Conservation (phyloP, 306 rosid genomes). For the Abrus precatorius region DNA sequence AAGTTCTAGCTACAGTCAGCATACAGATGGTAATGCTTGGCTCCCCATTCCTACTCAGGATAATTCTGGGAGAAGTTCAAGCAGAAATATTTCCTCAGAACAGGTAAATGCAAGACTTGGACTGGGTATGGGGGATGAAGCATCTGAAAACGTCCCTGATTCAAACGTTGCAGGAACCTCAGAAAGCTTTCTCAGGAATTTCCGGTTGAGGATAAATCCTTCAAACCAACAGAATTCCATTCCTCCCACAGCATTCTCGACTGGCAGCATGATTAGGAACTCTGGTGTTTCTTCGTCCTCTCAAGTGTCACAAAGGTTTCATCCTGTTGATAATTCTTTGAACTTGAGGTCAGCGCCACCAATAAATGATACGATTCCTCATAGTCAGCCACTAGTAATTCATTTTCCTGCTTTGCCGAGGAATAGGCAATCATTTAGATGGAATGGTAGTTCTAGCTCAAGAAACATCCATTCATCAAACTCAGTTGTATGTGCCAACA, state of each 20-base stretch:
- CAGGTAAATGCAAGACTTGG: slow-evolving; percentile 64
- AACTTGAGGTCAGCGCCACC: slow-evolving; percentile 66
- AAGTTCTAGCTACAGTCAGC: slow-evolving; percentile 73
- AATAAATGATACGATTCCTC: slow-evolving; percentile 60
- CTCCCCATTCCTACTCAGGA: slow-evolving; percentile 56
- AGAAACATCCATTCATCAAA: slow-evolving; percentile 64
- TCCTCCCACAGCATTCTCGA: slow-evolving; percentile 51
- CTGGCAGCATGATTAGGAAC: slow-evolving; percentile 63
- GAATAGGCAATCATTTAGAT: slow-evolving; percentile 69
- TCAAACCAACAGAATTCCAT: slow-evolving; percentile 58
- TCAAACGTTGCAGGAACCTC: slow-evolving; percentile 57
- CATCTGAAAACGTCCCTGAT: slow-evolving; percentile 60
- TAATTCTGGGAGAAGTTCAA: slow-evolving; percentile 57
- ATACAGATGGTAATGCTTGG: slow-evolving; percentile 60
- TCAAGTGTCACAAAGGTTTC: slow-evolving; percentile 58
- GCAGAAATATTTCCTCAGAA: slow-evolving; percentile 56
- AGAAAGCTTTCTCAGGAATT: slow-evolving; percentile 70
- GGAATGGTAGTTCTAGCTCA: slow-evolving; percentile 75
- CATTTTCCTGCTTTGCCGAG: slow-evolving; percentile 73
- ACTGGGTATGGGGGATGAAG: slow-evolving; percentile 59
- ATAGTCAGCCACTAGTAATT: slow-evolving; percentile 64
- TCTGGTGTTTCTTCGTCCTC: slow-evolving; percentile 65
- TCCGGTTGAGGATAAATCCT: slow-evolving; percentile 71
- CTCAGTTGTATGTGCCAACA: slow-evolving; percentile 55
- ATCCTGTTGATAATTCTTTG: slow-evolving; percentile 62